These are phyloP conservation scores for Cladobotryum mycophilum DNA, from an alignment of 2,329 filamentous ascomycete species.

Conservation along the genomic window DNA sequence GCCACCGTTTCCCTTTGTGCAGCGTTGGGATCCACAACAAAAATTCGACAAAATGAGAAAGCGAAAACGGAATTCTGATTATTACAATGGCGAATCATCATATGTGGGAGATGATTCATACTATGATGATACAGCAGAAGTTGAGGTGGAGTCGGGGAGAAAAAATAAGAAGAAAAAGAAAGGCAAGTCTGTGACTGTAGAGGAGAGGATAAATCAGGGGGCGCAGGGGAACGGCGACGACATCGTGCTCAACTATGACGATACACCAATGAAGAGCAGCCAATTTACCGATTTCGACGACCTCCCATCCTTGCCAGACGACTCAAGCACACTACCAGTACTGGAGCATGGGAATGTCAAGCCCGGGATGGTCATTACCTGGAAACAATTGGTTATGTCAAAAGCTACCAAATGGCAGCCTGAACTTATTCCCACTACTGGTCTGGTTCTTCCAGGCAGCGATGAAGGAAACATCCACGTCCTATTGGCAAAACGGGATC, in stretches of 20 bases:
- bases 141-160: constrained; percentile 21
- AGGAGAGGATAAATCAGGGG: constrained; percentile 12
- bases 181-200: constrained; percentile 24
- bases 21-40: constrained; percentile 81
- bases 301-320: constrained; percentile 54
- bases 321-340: constrained; percentile 46
- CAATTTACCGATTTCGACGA: constrained; percentile 51
- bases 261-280: constrained; percentile 29
- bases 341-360: constrained; percentile 44
- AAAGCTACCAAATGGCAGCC: constrained; percentile 61
- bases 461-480: constrained; percentile 51
- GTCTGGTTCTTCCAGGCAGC: constrained; percentile 51
- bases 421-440: constrained; percentile 57
- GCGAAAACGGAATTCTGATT: constrained; percentile 42
- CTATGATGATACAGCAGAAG: constrained; percentile 31
- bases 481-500: constrained; percentile 63
- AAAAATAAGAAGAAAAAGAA: constrained; percentile 32
- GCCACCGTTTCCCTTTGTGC: constrained; percentile 83
- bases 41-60: constrained; percentile 37
- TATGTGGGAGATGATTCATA: constrained; percentile 22
- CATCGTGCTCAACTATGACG: constrained; percentile 37
- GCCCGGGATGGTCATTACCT: constrained; percentile 60
- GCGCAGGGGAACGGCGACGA: constrained; percentile 14
- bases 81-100: constrained; percentile 23
- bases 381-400: constrained; percentile 58